Evolutionary conservation across 1,139 yeast species (phyloP).

Genomic region (Candida gigantensis): DNA sequence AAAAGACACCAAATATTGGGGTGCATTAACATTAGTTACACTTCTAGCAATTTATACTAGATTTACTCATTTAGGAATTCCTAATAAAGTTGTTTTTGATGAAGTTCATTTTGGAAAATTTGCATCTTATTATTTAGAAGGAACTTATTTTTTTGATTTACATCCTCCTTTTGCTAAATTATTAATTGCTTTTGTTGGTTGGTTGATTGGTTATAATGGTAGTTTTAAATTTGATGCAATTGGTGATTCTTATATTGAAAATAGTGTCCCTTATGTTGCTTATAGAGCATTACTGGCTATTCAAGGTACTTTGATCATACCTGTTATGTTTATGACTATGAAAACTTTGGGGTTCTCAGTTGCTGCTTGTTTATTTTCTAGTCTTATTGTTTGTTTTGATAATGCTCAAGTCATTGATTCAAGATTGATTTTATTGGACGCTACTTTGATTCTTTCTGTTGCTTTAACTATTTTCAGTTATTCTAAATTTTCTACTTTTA

Average conservation of each 20-base stretch:
- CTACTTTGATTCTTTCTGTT: constrained; percentile 79
- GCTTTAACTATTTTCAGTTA: constrained; percentile 79
- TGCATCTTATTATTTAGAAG: constrained; percentile 81
- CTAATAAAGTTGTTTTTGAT: constrained; percentile 91
- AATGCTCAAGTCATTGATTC: constrained; percentile 93
- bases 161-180: constrained; percentile 98
- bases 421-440: constrained; percentile 85
- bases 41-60: constrained; percentile 68
- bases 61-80: constrained; percentile 69
- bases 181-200: constrained; percentile 88
- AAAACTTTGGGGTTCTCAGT: constrained; percentile 81
- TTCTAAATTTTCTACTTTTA: constrained; percentile 73
- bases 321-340: constrained; percentile 78
- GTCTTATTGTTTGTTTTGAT: constrained; percentile 78
- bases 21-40: constrained; percentile 55
- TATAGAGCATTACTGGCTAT: constrained; percentile 81
- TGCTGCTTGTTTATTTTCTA: constrained; percentile 76
- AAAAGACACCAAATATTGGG: constrained; percentile 36
- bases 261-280: constrained; percentile 87
- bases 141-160: constrained; percentile 89
- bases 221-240: constrained; percentile 86
- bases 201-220: constrained; percentile 86
- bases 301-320: constrained; percentile 80
- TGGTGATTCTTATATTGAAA: constrained; percentile 75
- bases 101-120: constrained; percentile 98